phyloP scores from a whole-genome alignment of 306 rosid species.

The Parietaria judaica region DNA sequence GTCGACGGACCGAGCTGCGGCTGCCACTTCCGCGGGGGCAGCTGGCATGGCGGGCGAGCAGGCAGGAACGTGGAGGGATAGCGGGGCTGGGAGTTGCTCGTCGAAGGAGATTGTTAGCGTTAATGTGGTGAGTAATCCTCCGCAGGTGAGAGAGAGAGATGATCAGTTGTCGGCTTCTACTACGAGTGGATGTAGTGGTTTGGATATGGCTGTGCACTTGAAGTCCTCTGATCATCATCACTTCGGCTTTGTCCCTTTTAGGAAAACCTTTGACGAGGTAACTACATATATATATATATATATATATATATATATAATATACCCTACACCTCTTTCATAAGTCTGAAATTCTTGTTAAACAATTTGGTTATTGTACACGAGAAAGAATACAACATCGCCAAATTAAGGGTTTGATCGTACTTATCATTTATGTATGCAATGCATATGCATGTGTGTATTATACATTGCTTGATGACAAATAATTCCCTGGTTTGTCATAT shows the following conservation, averaged over 20 bases:
- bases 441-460: too few relatives aligned
- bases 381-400: too few relatives aligned
- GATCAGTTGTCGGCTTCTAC: conserved; percentile 22
- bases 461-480: conserved; percentile 42
- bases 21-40: conserved; percentile 6
- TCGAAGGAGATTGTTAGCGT: conserved; percentile 44
- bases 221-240: conserved; percentile 40
- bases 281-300: too few relatives aligned
- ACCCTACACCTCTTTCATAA: too few relatives aligned
- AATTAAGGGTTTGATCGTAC: too few relatives aligned
- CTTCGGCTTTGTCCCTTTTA: conserved; percentile 65
- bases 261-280: conserved; percentile 73
- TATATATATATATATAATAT: too few relatives aligned
- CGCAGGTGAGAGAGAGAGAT: conserved; percentile 24
- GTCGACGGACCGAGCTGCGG: conserved; percentile 47
- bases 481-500: conserved; percentile 31
- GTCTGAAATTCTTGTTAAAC: too few relatives aligned
- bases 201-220: conserved; percentile 62
- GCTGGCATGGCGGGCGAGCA: neutral
- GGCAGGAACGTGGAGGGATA: neutral
- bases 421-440: too few relatives aligned
- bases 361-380: too few relatives aligned
- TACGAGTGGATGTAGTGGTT: conserved; percentile 20
- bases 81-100: conserved; percentile 57
- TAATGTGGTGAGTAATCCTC: conserved; percentile 32